Percentiles rank a stretch among this genome's conserved stretches.
These are phyloP conservation scores for Penicillium psychrofluorescens DNA, from an alignment of 495 filamentous ascomycete genomes.

Conservation along the genomic window DNA sequence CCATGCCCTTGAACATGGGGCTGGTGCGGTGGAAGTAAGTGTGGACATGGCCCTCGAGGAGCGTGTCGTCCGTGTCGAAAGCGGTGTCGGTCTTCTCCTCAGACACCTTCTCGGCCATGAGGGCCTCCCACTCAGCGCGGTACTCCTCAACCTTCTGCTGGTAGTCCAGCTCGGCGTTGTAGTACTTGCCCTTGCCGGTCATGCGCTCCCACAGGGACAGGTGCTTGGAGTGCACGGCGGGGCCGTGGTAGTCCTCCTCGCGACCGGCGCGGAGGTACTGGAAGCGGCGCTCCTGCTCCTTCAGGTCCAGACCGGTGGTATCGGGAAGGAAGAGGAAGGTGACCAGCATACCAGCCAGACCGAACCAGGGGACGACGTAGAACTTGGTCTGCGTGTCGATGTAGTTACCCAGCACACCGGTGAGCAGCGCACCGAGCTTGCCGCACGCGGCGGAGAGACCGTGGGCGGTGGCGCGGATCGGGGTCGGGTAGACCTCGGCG, in stretches of 20 bases:
- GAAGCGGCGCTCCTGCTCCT: constrained; percentile 91
- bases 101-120: constrained; percentile 37
- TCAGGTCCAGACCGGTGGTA: constrained; percentile 86
- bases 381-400: constrained; percentile 72
- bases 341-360: constrained; percentile 69
- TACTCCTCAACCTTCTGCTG: constrained; percentile 75
- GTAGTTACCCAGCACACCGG: constrained; percentile 82
- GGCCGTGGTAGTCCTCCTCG: constrained; percentile 75
- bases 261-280: constrained; percentile 66
- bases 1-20: constrained; percentile 42
- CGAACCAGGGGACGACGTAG: constrained; percentile 88
- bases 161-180: constrained; percentile 71
- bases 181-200: constrained; percentile 58
- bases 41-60: constrained; percentile 40
- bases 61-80: constrained; percentile 32
- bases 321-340: constrained; percentile 80
- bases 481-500: constrained; percentile 84
- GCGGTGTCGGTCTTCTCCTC: constrained; percentile 31
- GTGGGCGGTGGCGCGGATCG: constrained; percentile 84
- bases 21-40: constrained; percentile 44
- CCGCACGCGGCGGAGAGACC: constrained; percentile 80
- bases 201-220: constrained; percentile 75
- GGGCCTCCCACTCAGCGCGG: constrained; percentile 56
- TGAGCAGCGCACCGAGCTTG: constrained; percentile 77
- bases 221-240: constrained; percentile 80